Conservation (phyloP, 139 green algal species). For the Chlamydomonas schloesseri region DNA sequence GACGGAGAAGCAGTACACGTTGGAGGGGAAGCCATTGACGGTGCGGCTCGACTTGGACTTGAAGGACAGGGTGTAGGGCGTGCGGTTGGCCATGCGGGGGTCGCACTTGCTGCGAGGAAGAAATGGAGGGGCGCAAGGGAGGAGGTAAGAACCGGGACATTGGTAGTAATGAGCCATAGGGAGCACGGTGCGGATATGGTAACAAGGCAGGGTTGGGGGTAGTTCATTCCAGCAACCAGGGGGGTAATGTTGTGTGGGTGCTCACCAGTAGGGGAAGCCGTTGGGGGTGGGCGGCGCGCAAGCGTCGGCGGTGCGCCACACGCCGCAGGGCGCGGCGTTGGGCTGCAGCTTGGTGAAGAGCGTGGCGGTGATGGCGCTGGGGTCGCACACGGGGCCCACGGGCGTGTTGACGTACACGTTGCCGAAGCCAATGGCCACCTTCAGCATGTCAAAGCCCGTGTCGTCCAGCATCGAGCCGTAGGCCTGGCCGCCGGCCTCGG, state of each 20-base stretch:
- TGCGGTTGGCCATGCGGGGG: neutral
- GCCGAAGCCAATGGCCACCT: too few species aligned
- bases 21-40: neutral
- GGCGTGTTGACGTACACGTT: neutral
- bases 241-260: too few species aligned
- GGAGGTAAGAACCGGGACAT: neutral
- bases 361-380: neutral
- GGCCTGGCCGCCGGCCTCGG: neutral
- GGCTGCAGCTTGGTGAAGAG: neutral
- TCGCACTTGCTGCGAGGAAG: conserved; percentile 3
- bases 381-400: neutral
- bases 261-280: conserved; percentile 13
- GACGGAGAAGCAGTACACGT: conserved; percentile 9
- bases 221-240: too few species aligned
- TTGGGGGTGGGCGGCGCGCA: neutral
- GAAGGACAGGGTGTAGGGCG: neutral
- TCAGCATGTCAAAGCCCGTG: neutral
- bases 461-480: neutral
- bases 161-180: too few species aligned
- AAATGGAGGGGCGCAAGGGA: neutral
- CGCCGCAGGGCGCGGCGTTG: neutral
- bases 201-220: too few species aligned
- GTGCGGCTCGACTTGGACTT: neutral
- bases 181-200: too few species aligned
- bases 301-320: too few species aligned